Evolutionary conservation across 345 rosid genomes (phyloP), one percentile per base, ranked within the genome.

Genomic region (Aurinia saxatilis): DNA sequence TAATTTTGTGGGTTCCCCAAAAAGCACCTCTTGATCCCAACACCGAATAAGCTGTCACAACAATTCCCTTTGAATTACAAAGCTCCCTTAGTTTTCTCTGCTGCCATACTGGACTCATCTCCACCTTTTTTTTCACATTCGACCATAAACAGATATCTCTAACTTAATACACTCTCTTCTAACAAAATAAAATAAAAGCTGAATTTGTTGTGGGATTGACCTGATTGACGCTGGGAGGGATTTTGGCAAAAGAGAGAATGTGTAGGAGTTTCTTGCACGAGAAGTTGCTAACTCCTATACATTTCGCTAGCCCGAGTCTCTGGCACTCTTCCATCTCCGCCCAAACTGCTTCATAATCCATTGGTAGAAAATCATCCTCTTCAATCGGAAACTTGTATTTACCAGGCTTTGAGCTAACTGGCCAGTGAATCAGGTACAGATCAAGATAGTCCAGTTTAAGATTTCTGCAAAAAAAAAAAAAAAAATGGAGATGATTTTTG

Each of bases 281-380:
- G 78, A 88, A 88, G 68, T 88, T 88, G 76, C 92, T 80, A 40
- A 88, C 95, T 9, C 98, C 92, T 16, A 92, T 86, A 67, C 82
- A 75, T 34, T 86, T 83, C 5, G 95, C 71, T 17, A 81, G 82
- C 8, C 96, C 95, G 1, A 78, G 80, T 47, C 60, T 83, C 36
- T 80, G 80, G 37, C 95, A 84, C 14, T 84, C 80, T 35, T 84
- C 92, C 96, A 91, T 88, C 30, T 84, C 93, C 7, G 67, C 77
- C 93, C 98, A 86, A 3, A 89, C 85, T 21, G 69, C 73, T 50
- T 60, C 68, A 41, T 72, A 84, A 56, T 92, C 89, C 89, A 86
- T 77, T 1, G 83, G 73, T 2, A 82, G 8, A 23, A 91, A 78
- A 27, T 86, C 82, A 52, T 82, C 88, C 50, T 83, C 76, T 62